These are phyloP conservation scores for Leccinum pseudoinsigne DNA, from an alignment of 1,284 basidiomycete genomes.

Conservation along the genomic window DNA sequence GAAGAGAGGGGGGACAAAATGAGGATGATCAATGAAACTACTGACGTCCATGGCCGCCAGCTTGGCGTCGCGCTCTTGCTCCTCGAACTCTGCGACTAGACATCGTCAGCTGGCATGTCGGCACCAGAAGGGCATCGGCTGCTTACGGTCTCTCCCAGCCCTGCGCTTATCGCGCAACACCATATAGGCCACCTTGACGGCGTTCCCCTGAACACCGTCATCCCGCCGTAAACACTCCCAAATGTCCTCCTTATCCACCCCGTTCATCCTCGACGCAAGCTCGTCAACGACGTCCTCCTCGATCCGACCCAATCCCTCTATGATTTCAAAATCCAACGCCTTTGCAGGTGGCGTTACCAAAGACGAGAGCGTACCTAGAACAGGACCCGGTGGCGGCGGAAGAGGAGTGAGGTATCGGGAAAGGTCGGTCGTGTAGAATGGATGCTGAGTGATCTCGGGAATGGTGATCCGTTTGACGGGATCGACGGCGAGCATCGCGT, in stretches of 20 bases:
- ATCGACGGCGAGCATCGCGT: conserved; percentile 88
- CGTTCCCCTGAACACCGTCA: conserved; percentile 85
- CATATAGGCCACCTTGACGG: conserved; percentile 97
- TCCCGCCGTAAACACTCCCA: conserved; percentile 83
- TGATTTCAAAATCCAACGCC: conserved; percentile 70
- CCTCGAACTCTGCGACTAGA: conserved; percentile 72
- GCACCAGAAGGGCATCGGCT: not conserved
- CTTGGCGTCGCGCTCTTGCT: conserved; percentile 80
- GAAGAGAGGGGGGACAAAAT: not conserved
- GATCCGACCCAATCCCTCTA: conserved; percentile 84
- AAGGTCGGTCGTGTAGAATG: conserved; percentile 87
- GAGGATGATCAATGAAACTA: conserved; percentile 9
- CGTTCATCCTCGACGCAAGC: conserved; percentile 72
- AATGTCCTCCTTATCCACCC: conserved; percentile 81
- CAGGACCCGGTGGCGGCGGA: conserved; percentile 77
- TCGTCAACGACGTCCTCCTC: conserved; percentile 91
- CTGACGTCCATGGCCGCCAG: conserved; percentile 77
- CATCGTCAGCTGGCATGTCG: conserved; percentile 18
- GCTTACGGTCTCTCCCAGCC: conserved; percentile 78
- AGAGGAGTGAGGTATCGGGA: conserved; percentile 85
- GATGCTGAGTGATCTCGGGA: conserved; percentile 84
- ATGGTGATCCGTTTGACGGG: conserved; percentile 92
- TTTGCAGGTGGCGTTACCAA: conserved; percentile 61
- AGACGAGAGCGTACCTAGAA: conserved; percentile 69
- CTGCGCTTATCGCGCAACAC: conserved; percentile 88